Conservation (phyloP, 2,329 filamentous ascomycete genomes). For the Cladophialophora exuberans region DNA sequence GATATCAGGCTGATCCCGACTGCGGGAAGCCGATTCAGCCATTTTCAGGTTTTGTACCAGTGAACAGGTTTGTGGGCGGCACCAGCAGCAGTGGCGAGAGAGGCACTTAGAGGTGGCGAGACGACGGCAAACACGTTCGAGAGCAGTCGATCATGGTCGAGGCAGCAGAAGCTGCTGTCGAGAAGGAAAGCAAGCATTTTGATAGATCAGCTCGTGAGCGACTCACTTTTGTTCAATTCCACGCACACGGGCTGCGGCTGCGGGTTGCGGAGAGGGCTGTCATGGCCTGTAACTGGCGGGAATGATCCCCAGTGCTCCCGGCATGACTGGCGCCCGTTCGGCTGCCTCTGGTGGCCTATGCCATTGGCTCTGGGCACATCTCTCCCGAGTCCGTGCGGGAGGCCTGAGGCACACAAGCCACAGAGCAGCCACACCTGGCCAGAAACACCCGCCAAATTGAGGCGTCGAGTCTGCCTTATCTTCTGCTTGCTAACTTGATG, state of each 20-base stretch:
- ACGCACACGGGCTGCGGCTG: too few relatives aligned
- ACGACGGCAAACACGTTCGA: slow-evolving; percentile 5
- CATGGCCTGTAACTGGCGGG: too few relatives aligned
- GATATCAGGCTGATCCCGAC: slow-evolving; percentile 23
- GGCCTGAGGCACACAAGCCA: slow-evolving; percentile 15
- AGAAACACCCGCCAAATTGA: slow-evolving; percentile 10
- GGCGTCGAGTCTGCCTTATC: slow-evolving; percentile 23
- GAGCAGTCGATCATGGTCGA: slow-evolving; percentile 15
- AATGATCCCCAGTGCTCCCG: too few relatives aligned
- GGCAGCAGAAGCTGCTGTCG: slow-evolving; percentile 21
- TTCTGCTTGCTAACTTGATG: not conserved
- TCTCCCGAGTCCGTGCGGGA: slow-evolving; percentile 1
- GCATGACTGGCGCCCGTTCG: not conserved
- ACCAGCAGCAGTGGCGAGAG: slow-evolving; percentile 20
- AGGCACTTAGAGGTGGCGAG: slow-evolving; percentile 15
- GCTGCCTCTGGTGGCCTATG: slow-evolving; percentile 2
- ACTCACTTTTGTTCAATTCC: slow-evolving; percentile 30
- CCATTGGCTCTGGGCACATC: slow-evolving; percentile 1
- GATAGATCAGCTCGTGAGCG: slow-evolving; percentile 20
- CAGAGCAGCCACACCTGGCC: slow-evolving; percentile 8
- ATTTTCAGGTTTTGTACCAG: slow-evolving; percentile 17
- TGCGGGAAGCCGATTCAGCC: slow-evolving; percentile 21
- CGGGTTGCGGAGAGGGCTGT: too few relatives aligned
- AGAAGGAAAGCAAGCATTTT: slow-evolving; percentile 18
- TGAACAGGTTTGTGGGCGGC: not conserved